Evolutionary conservation across 345 rosid genomes (phyloP).

Genomic region (Arabidopsis suecica): DNA sequence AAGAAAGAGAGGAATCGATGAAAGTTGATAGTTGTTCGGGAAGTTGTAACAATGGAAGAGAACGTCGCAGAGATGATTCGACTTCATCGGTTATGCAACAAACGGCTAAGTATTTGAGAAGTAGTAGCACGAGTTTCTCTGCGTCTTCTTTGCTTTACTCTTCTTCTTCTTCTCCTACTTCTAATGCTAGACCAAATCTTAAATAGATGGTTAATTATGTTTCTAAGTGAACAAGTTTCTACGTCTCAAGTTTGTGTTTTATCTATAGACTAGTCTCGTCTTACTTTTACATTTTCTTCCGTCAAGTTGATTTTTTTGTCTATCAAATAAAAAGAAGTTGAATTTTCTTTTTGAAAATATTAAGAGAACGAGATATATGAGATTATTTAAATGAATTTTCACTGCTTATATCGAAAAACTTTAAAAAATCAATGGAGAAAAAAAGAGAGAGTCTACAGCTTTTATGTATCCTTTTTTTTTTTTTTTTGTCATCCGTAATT

Average conservation of each 20-base stretch:
- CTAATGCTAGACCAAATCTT: slow-evolving; percentile 39
- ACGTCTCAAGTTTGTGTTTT: not conserved
- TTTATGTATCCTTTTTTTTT: no score
- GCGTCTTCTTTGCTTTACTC: slow-evolving; percentile 63
- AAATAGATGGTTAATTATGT: slow-evolving; percentile 42
- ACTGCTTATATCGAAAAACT: no score
- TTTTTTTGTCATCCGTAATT: no score
- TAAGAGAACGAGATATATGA: no score
- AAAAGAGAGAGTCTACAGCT: no score
- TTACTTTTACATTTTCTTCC: not conserved
- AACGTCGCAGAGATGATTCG: slow-evolving; percentile 30
- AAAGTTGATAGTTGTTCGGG: slow-evolving; percentile 49
- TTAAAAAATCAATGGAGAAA: no score
- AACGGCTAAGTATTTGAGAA: slow-evolving; percentile 43
- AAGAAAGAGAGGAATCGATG: slow-evolving; percentile 60
- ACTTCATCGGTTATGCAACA: slow-evolving; percentile 38
- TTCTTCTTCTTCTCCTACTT: slow-evolving; percentile 48
- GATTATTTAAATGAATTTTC: no score
- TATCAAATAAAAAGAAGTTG: no score
- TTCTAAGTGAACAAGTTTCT: slow-evolving; percentile 6
- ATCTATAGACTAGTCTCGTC: not conserved
- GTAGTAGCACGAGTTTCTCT: slow-evolving; percentile 66
- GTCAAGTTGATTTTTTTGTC: not conserved
- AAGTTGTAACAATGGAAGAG: slow-evolving; percentile 38
- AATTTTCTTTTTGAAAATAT: no score